A percentile compares a stretch with the other conserved stretches of the same genome.
Conservation (phyloP, 78 protist species). For the Tieghemostelium lacteum region DNA sequence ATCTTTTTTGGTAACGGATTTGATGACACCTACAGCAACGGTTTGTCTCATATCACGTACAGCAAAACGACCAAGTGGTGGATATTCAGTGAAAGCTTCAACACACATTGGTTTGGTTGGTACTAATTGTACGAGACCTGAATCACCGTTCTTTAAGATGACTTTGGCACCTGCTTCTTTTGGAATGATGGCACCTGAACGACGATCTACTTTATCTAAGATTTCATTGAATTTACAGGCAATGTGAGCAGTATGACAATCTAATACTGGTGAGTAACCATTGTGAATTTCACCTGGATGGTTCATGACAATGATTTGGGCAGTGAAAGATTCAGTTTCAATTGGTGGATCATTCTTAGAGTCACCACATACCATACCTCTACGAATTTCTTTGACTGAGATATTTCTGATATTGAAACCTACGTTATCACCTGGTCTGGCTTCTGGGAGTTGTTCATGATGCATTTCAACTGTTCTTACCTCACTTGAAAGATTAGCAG, state of each 20-base stretch:
- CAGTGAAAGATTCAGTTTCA: slow-evolving; percentile 91
- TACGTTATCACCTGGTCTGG: slow-evolving; percentile 98
- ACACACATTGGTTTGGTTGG: slow-evolving; percentile 98
- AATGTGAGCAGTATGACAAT: slow-evolving; percentile 99
- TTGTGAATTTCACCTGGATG: slow-evolving; percentile 97
- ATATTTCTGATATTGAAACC: slow-evolving; percentile 98
- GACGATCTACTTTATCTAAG: slow-evolving; percentile 93
- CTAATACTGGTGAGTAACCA: slow-evolving; percentile 97
- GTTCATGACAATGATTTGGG: slow-evolving; percentile 97
- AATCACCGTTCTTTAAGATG: slow-evolving; percentile 88
- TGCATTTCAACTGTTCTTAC: slow-evolving; percentile 99
- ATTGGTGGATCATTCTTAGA: slow-evolving; percentile 93
- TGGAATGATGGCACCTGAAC: slow-evolving; percentile 89
- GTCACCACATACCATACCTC: slow-evolving; percentile 96
- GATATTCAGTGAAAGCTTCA: slow-evolving; percentile 96
- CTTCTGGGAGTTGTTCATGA: slow-evolving; percentile 93
- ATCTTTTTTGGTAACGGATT: slow-evolving; percentile 78
- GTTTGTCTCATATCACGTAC: slow-evolving; percentile 98
- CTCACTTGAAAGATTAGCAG: slow-evolving; percentile 92
- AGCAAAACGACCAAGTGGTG: slow-evolving; percentile 99
- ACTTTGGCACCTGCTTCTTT: slow-evolving; percentile 35
- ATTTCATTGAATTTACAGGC: slow-evolving; percentile 96
- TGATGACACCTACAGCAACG: slow-evolving; percentile 99
- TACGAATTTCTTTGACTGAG: slow-evolving; percentile 94
- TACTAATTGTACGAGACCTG: slow-evolving; percentile 93